A percentile compares a stretch with the other conserved stretches of the same genome.
Conservation (phyloP, 768 basidiomycete species). For the Botryobasidium botryosum region DNA sequence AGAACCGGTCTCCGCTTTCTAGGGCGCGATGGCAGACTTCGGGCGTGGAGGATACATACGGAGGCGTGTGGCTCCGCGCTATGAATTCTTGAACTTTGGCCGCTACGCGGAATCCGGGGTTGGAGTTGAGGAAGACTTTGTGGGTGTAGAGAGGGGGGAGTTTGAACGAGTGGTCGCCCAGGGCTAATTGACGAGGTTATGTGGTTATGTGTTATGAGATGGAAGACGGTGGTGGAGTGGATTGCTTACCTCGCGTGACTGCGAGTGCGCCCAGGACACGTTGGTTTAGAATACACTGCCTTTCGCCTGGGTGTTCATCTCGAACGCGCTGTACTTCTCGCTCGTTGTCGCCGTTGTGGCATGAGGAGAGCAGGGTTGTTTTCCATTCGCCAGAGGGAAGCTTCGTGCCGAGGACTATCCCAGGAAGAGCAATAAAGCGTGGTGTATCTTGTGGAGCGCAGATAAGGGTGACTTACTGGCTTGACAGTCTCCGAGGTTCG, state of each 20-base stretch:
- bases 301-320: conserved; percentile 23
- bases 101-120: conserved; percentile 32
- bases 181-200: conserved; percentile 24
- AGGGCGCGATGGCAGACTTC: conserved; percentile 43
- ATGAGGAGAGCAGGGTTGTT: conserved; percentile 15
- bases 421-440: neutral
- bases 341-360: neutral
- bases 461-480: conserved; percentile 32
- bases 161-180: conserved; percentile 58
- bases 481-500: conserved; percentile 68
- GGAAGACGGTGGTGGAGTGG: conserved; percentile 13
- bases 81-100: conserved; percentile 47
- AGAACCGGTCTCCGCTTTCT: conserved; percentile 33
- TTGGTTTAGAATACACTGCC: neutral
- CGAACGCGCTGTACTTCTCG: conserved; percentile 22
- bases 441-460: neutral
- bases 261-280: conserved; percentile 32
- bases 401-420: conserved; percentile 30
- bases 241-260: conserved; percentile 50
- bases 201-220: conserved; percentile 5
- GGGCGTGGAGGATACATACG: conserved; percentile 47
- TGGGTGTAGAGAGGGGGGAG: conserved; percentile 53
- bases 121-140: conserved; percentile 46
- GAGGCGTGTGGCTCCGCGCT: conserved; percentile 41
- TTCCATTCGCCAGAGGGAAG: conserved; percentile 36